Evolutionary conservation across 176 grass and related monocot genomes (phyloP), one percentile per base, ranked within the genome.

Genomic region (Oryza coarctata): DNA sequence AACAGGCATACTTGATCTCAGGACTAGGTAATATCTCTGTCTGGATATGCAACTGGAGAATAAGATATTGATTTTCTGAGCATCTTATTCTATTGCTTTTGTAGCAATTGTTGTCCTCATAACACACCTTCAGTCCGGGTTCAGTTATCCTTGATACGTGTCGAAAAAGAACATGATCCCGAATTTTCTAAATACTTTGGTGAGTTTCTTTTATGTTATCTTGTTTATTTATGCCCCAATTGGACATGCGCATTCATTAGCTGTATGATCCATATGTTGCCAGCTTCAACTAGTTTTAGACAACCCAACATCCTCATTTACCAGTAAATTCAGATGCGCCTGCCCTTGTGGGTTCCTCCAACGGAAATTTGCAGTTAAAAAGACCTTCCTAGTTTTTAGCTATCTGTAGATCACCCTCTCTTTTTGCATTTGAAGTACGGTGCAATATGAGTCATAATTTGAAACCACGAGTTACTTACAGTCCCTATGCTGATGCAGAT

Each of bases 401-500:
- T 68, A 73, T 64, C 20, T 52, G 75, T 79, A 22, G 5, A 44
- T 63, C 55, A 64, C 30, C 22, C 47, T 32, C 76, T 77, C 57
- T 55, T 77, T 77, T 62, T 77, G 11, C 25, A 71, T 31, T 23
- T 17, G 26, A 70, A 27, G 23, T 63, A 34, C 65, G 71, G 28
- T 66, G 3, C 12, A 43, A 18, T 69, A 26, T 0, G n/a, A 50
- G 8, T 6, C 43, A 63, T 2, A 78, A 79, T 68, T 85, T 47
- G n/a, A 1, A 69, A 49, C 28, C 12, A 33, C 18, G 2, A 50
- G 40, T 82, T 65, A 84, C 49, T 84, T 29, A 75, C 2, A 5
- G 63, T 18, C 79, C 29, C 38, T 74, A 31, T 80, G 76, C 31
- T 81, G 68, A 81, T 85, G 26, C 33, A 85, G 77, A 40, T 27